Conservation (phyloP, 2,329 filamentous ascomycete genomes). For the Escovopsis weberi region DNA sequence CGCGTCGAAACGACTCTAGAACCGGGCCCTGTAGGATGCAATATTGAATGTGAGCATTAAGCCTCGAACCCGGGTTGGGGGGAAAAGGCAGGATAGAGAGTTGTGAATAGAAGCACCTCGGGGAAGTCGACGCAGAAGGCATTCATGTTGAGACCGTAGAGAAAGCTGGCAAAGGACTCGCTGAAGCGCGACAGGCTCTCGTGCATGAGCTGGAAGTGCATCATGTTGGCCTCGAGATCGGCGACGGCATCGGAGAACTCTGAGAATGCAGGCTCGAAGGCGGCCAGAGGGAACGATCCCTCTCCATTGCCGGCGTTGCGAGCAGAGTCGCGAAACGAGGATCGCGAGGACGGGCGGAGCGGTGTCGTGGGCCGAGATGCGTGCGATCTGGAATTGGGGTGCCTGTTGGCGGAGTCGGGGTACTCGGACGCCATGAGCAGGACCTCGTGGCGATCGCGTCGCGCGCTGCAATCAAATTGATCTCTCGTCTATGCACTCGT, state of each 20-base stretch:
- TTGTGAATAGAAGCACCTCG: slow-evolving; percentile 43
- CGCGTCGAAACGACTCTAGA: slow-evolving; percentile 63
- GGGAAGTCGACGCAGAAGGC: slow-evolving; percentile 97
- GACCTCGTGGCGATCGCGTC: background rate
- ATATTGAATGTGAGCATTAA: background rate
- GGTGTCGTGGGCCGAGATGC: slow-evolving; percentile 79
- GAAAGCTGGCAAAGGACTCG: slow-evolving; percentile 88
- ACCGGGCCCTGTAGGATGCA: slow-evolving; percentile 53
- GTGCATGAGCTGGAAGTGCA: slow-evolving; percentile 87
- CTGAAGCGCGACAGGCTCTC: slow-evolving; percentile 86
- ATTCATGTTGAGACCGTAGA: slow-evolving; percentile 98
- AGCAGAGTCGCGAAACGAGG: slow-evolving; percentile 72
- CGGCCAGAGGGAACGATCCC: slow-evolving; percentile 56
- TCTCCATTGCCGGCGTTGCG: slow-evolving; percentile 24
- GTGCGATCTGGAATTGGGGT: slow-evolving; percentile 20
- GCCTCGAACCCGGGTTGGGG: background rate
- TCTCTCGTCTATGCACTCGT: background rate
- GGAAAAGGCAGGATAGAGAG: background rate
- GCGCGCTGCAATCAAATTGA: background rate
- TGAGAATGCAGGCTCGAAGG: slow-evolving; percentile 79
- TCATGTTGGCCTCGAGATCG: slow-evolving; percentile 91
- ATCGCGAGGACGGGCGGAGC: slow-evolving; percentile 76
- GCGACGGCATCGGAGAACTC: slow-evolving; percentile 90
- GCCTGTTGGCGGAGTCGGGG: background rate
- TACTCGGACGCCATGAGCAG: background rate